Conservation (phyloP, 2,329 filamentous ascomycete species). For the Colletotrichum sp. region DNA sequence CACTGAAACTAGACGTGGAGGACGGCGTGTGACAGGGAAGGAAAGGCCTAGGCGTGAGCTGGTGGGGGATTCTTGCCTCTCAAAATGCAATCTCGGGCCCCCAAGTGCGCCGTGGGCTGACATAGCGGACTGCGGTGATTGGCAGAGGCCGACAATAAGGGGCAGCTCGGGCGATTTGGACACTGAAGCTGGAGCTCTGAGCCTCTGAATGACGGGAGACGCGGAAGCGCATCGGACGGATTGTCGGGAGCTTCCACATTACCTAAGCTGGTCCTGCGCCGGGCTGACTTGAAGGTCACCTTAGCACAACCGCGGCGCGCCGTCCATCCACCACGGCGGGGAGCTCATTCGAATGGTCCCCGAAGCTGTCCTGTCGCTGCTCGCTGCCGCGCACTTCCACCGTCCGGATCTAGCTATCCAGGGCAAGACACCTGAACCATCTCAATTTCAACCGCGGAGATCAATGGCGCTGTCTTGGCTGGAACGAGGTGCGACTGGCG, state of each 20-base stretch:
- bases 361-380: background rate
- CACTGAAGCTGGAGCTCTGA: background rate
- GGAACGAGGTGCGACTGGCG: background rate
- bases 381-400: background rate
- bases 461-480: conserved; percentile 2
- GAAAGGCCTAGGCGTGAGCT: background rate
- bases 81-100: background rate
- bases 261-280: background rate
- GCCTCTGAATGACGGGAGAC: background rate
- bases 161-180: background rate
- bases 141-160: background rate
- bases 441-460: background rate
- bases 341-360: background rate
- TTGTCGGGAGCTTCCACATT: background rate
- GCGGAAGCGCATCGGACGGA: background rate
- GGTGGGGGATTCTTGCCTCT: background rate
- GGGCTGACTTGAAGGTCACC: background rate
- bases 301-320: background rate
- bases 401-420: background rate
- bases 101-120: background rate
- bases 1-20: background rate
- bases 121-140: conserved; percentile 5
- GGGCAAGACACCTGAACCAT: background rate
- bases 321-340: background rate
- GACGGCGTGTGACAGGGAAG: conserved; percentile 3